Base-by-base conservation (phyloP, 169 alveolate genomes). In the Plasmodium chabaudi region DNA sequence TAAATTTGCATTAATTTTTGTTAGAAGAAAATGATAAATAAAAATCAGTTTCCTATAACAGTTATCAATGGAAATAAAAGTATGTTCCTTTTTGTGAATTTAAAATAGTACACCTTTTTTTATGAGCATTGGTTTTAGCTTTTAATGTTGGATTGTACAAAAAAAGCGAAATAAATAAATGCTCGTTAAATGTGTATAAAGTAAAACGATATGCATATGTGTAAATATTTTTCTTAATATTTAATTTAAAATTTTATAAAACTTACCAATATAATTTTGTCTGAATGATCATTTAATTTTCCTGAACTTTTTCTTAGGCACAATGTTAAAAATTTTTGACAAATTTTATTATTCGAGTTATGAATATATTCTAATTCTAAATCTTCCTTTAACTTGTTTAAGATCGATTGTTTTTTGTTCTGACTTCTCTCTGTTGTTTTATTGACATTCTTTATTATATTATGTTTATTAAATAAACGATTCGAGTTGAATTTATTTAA, bases 301-400 rank as follows among this genome's bases (percentile, higher is more conserved):
- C 53, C 79, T 27, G 57, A 27, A 27, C 63, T 77, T 55, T 67
- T 69, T 34, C 69, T 63, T n/a, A 64, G 60, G 17, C 70, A 56
- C 7, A 77, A 68, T n/a, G 89, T 77, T 15, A 77, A 53, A 65
- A 77, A 77, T 59, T 77, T 77, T 34, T 77, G 89, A 46, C 89
- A 77, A 15, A 77, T 77, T 51, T 77, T 77, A 69, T 77, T 77
- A 69, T 77, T 77, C 10, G 89, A 63, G 21, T 53, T 77, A 68
- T 77, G 89, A 13, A 77, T 77, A 49, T 77, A 77, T 27, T 77
- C 79, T 34, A 77, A 69, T 44, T 77, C 89, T 44, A 77, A 65
- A 46, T 77, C 89, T 12, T 77, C 77, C n/a, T 77, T 77, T 69
- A 77, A 59, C 46, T 65, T 77, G 51, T 77, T 65, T 12, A 10